Evolutionary conservation across 768 basidiomycete genomes (phyloP), one percentile per base, ranked within the genome.

Genomic region (Mycena metata): DNA sequence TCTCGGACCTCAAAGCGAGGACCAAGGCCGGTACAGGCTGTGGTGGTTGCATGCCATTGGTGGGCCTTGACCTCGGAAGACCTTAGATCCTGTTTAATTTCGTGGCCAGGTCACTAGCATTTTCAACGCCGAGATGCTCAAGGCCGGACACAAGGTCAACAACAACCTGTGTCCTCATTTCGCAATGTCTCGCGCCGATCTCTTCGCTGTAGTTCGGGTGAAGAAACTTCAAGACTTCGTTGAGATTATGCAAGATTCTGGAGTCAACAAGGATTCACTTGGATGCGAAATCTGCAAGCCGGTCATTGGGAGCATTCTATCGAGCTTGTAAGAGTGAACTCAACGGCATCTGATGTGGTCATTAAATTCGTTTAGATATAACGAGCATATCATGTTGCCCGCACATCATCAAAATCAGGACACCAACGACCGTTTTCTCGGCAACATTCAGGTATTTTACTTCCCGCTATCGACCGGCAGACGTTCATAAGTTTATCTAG

Each of bases 251-350:
- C 72, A 74, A 10, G 78, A 79, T 9, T 80, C 78, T 3, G 90
- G 90, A 21, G 78, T 81, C 23, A 82, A 82, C 43, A 78, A 81
- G 39, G 79, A 84, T 47, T 80, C 88, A 0, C 70, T 89, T 8
- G 92, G 92, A 2, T 94, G 92, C 70, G 92, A 93, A 77, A 77
- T 89, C 24, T 94, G 92, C 79, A 91, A 90, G 72, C 92, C 92
- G 5, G 86, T 85, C 8, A 82, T 92, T 36, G 91, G 85, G 30
- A 85, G 85, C 65, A 84, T 85, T 43, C 73, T 86, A 30, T 81
- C 84, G 1, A 83, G 83, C 69, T 71, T 86, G 76, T 80, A 68
- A 55, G 68, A 52, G 26, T 26, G 62, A 49, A 17, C 26, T 30
- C 42, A 15, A 33, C 39, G 6, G 36, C 23, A 1, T 1, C 26